Base-by-base conservation (phyloP, 495 filamentous ascomycete species). In the Penicillium coprophilum region DNA sequence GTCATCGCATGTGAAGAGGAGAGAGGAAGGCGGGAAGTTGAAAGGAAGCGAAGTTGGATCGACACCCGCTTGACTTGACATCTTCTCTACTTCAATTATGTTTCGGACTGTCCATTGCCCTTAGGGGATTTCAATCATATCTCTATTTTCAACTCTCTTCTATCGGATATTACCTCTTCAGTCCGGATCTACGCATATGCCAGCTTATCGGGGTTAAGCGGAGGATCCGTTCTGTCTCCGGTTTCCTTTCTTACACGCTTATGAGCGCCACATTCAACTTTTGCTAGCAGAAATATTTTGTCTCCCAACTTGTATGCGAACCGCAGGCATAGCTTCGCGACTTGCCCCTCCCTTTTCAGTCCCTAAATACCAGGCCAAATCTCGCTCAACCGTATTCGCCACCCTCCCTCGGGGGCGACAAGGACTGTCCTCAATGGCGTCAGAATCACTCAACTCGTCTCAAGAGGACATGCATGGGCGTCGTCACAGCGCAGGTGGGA, bases 361-460 rank as follows among this genome's bases (percentile, higher is more conserved):
- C 48, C 36, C 61, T 46, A 64, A 57, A 58, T 36, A 55, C 34
- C 63, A 65, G 66, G 44, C 60, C 51, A 61, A 60, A 43, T 45
- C 62, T 56, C 59, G 55, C 31, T 45, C 40, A 38, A 23, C 57
- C 39, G 24, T 60, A 12, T 60, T 68, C 40, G 60, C 67, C 50
- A 65, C 59, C 13, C 36, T 44, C 48, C 44, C 55, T 28, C 48
- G 41, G 4, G 36, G 55, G 36, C 50, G 69, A 46, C 50, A 41
- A 13, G 65, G 69, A 48, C 58, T 64, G 27, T 64, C 63, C 40
- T 63, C 71, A 23, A 78, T 79, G 76, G 62, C 74, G 21, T 76
- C 76, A 6, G 72, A 77, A 66, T 71, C 73, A 12, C 21, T 74
- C 27, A 63, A 70, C 44, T 59, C 71, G 44, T 63, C 71, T 11